Conservation (phyloP, 163 green algal genomes). For the Scenedesmus sp. region DNA sequence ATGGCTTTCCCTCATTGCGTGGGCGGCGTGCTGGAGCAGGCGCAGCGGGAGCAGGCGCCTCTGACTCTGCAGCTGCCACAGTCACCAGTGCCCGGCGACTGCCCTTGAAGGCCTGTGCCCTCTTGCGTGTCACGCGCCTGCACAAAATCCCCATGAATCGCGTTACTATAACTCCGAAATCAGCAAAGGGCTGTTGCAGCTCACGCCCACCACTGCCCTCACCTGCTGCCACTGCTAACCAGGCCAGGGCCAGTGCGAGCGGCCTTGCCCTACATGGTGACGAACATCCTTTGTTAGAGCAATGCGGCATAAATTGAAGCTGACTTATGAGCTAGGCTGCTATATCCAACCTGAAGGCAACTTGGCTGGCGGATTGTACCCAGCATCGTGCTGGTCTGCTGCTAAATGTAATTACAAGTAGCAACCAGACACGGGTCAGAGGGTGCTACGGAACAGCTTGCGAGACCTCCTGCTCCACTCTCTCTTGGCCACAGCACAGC, state of each 20-base stretch:
- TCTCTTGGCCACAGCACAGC: slow-evolving; percentile 6
- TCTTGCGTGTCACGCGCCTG: slow-evolving; percentile 28
- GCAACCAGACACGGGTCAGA: slow-evolving; percentile 5
- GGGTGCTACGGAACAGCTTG: background rate
- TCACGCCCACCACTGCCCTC: slow-evolving; percentile 9
- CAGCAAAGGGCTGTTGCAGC: background rate
- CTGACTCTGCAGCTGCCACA: slow-evolving; percentile 51
- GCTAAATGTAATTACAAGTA: background rate
- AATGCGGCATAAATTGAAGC: background rate
- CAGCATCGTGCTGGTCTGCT: slow-evolving; percentile 10
- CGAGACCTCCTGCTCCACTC: background rate
- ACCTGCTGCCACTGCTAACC: slow-evolving; percentile 42
- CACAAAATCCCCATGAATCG: background rate
- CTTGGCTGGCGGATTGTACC: slow-evolving; percentile 3
- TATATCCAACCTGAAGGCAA: background rate
- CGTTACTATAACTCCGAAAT: background rate
- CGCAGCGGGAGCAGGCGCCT: slow-evolving; percentile 7
- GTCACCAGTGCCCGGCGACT: slow-evolving; percentile 33
- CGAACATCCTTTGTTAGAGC: background rate
- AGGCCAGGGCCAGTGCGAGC: background rate
- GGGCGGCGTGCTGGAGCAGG: slow-evolving; percentile 1
- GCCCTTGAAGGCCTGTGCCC: slow-evolving; percentile 37
- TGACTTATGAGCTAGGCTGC: background rate
- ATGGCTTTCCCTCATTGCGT: slow-evolving; percentile 15
- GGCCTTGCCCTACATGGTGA: slow-evolving; percentile 23